phyloP scores from a whole-genome alignment of 768 basidiomycete species.

The Sarcomyxa edulis region DNA sequence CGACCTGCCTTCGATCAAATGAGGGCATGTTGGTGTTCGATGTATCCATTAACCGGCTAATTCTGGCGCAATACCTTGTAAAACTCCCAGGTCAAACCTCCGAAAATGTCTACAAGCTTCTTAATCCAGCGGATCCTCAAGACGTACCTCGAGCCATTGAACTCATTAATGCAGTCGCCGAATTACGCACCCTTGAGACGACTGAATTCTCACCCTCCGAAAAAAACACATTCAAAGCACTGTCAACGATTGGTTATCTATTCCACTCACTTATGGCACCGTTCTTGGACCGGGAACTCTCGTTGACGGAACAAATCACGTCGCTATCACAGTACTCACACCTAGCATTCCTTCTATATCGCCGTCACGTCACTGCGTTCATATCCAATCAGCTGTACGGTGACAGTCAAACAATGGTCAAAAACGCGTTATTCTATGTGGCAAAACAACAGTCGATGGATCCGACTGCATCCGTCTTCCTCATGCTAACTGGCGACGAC shows the following conservation, averaged over 20 bases:
- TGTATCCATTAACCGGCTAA: slow-evolving; percentile 13
- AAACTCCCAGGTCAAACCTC: slow-evolving; percentile 7
- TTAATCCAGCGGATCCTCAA: slow-evolving; percentile 23
- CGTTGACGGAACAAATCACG: slow-evolving; percentile 21
- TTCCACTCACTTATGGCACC: slow-evolving; percentile 20
- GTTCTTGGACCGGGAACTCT: slow-evolving; percentile 14
- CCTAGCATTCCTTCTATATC: slow-evolving; percentile 17
- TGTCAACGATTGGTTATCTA: slow-evolving; percentile 22
- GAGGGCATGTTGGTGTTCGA: slow-evolving; percentile 14
- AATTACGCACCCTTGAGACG: slow-evolving; percentile 11
- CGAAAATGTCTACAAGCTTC: slow-evolving; percentile 13
- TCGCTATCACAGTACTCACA: slow-evolving; percentile 17
- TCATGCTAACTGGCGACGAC: slow-evolving; percentile 21
- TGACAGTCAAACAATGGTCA: slow-evolving; percentile 23
- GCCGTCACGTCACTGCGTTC: slow-evolving; percentile 14
- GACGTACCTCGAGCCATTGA: slow-evolving; percentile 26
- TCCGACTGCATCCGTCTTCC: slow-evolving; percentile 10
- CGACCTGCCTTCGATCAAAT: slow-evolving; percentile 2
- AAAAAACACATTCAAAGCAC: slow-evolving; percentile 8
- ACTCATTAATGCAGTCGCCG: slow-evolving; percentile 14
- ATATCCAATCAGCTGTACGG: slow-evolving; percentile 24
- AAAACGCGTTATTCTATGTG: slow-evolving; percentile 17
- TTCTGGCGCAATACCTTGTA: slow-evolving; percentile 14
- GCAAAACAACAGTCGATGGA: slow-evolving; percentile 20
- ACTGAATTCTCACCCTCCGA: slow-evolving; percentile 13